A percentile compares a stretch with the other conserved stretches of the same genome.
Conservation (phyloP, 1,139 yeast genomes). For the Lodderomyces metapsilosis region DNA sequence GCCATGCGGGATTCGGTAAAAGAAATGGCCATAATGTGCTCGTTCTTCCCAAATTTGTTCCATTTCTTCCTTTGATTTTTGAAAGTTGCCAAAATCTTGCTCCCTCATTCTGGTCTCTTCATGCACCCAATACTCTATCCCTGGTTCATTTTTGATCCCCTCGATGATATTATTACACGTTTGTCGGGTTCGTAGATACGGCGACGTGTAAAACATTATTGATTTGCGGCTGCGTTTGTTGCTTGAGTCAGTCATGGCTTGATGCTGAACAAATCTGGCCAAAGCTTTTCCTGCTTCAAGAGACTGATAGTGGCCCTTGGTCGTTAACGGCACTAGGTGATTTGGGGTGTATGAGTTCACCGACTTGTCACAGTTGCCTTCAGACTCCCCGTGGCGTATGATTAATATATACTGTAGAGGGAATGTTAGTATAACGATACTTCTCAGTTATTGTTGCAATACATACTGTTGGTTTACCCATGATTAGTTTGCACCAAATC, state of each 20-base stretch:
- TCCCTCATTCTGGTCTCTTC: conserved; percentile 92
- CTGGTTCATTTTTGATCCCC: conserved; percentile 53
- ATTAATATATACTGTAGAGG: conserved; percentile 59
- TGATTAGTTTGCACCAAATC: not conserved
- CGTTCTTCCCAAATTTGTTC: conserved; percentile 75
- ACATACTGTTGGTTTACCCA: conserved; percentile 5
- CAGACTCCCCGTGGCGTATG: conserved; percentile 89
- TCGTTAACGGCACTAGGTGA: conserved; percentile 72
- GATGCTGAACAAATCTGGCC: conserved; percentile 48
- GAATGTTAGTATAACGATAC: not conserved
- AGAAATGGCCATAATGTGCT: conserved; percentile 88
- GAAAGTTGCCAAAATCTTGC: conserved; percentile 93
- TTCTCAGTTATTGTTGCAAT: not conserved
- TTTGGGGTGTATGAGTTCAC: conserved; percentile 77
- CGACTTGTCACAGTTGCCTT: conserved; percentile 79
- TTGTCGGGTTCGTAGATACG: conserved; percentile 77
- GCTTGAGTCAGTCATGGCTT: conserved; percentile 28
- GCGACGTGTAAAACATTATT: conserved; percentile 72
- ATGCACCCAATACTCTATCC: conserved; percentile 51
- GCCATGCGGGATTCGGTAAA: conserved; percentile 87
- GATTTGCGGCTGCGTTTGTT: conserved; percentile 26
- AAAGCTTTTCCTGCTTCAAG: conserved; percentile 63
- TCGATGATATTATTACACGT: conserved; percentile 69
- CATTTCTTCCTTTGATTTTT: conserved; percentile 75
- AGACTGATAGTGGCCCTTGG: conserved; percentile 68